phyloP scores from a whole-genome alignment of 768 basidiomycete species.

The Tulasnella sp. region DNA sequence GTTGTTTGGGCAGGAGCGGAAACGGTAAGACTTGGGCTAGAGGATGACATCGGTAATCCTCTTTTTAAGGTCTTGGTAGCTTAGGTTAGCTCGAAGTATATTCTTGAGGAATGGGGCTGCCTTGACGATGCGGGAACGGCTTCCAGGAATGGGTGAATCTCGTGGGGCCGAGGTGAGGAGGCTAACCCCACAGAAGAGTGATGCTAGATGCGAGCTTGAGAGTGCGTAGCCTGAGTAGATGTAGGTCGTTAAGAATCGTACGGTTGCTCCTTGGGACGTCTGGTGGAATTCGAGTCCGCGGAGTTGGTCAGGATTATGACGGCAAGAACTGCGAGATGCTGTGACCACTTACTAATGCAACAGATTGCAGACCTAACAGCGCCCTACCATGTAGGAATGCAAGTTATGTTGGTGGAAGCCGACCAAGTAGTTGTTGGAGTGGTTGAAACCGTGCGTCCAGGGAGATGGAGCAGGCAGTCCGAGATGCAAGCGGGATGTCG shows the following conservation, averaged over 20 bases:
- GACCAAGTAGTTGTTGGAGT: background rate
- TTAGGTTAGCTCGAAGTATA: no score
- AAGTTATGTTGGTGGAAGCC: background rate
- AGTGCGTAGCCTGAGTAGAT: background rate
- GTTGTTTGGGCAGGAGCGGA: slow-evolving; percentile 22
- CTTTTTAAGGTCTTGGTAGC: background rate
- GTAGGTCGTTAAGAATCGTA: background rate
- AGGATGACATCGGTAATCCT: background rate
- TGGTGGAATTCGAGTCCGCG: background rate
- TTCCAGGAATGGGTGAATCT: background rate
- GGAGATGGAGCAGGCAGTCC: background rate
- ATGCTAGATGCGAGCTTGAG: background rate
- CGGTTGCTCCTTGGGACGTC: background rate
- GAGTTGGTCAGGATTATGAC: slow-evolving; percentile 4
- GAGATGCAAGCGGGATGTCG: background rate
- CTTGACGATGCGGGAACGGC: background rate
- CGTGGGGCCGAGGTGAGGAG: background rate
- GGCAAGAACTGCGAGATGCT: background rate
- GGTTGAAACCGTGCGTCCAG: background rate
- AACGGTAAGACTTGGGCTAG: slow-evolving; percentile 9
- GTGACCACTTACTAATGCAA: background rate
- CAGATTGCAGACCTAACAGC: background rate
- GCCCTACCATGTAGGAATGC: background rate
- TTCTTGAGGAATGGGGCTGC: background rate
- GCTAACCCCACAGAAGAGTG: background rate